phyloP scores from a whole-genome alignment of 352 stramenopile species.

The Vaucheria bursata region DNA sequence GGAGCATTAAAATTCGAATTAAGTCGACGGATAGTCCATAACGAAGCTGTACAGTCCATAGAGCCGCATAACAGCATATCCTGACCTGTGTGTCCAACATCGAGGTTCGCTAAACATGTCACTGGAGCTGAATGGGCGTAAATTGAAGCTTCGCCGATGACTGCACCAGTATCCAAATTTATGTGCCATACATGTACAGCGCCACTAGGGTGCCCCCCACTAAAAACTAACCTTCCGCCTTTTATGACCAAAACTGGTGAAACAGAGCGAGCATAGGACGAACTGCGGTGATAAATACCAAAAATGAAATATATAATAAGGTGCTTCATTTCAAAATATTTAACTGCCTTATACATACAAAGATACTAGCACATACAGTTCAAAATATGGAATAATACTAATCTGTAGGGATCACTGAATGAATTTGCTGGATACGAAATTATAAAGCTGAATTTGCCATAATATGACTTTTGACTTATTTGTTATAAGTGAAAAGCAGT shows the following conservation, averaged over 20 bases:
- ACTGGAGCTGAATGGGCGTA: conserved; percentile 37
- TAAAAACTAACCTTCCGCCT: conserved; percentile 41
- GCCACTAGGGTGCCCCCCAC: conserved; percentile 23
- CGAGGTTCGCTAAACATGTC: conserved; percentile 30
- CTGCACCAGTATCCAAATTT: conserved; percentile 14
- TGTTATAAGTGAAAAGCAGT: too few relatives aligned
- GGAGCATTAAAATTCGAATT: conserved; percentile 17
- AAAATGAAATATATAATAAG: too few relatives aligned
- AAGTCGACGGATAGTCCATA: conserved; percentile 38
- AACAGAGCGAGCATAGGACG: background rate
- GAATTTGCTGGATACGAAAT: too few relatives aligned
- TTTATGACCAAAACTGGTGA: conserved; percentile 24
- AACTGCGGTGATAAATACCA: too few relatives aligned
- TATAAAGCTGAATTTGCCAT: too few relatives aligned
- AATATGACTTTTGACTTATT: too few relatives aligned
- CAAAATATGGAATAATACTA: too few relatives aligned
- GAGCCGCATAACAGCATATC: conserved; percentile 37
- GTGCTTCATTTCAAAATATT: too few relatives aligned
- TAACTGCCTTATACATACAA: too few relatives aligned
- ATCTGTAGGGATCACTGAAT: too few relatives aligned
- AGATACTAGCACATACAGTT: too few relatives aligned
- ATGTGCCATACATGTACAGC: conserved; percentile 40
- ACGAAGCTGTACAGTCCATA: conserved; percentile 30
- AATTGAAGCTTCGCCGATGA: conserved; percentile 8
- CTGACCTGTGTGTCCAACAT: conserved; percentile 28